Evolutionary conservation across 2,329 filamentous ascomycete genomes (phyloP), one percentile per base, ranked within the genome.

Genomic region (Beauveria varroae): DNA sequence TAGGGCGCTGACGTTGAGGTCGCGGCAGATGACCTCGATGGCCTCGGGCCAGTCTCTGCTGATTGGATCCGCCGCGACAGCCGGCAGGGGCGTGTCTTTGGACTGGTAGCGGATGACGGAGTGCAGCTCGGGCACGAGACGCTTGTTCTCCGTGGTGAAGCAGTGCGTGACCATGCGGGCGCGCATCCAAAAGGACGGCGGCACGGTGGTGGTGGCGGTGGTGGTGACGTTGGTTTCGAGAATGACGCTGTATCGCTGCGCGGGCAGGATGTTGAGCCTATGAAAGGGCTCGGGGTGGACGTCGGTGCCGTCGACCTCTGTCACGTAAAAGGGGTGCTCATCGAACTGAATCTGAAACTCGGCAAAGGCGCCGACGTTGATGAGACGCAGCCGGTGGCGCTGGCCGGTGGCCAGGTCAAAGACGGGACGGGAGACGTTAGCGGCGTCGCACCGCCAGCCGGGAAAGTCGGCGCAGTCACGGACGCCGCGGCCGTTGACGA

Each of bases 261-360:
- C 88, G 1, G 87, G 86, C 8, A 86, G 81, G 24, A 92, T 76
- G 63, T 88, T 86, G 58, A 91, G 73, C 63, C 84, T 81, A 40
- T 82, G 78, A 7, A 86, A 81, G 1, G 82, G 76, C 5, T 76
- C 74, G 0, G 88, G 85, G 62, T 85, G 78, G 1, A 89, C 82
- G 41, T 84, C 82, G 1, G 86, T 84, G 18, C 88, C 88, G 67
- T 91, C 88, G 0, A 89, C 85, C 69, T 91, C 88, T 10, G 88
- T 84, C 51, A 91, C 75, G 40, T 75, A 76, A 70, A 89, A 85
- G 1, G 76, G 70, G 65, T 91, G 88, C 55, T 84, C 82, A 65
- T 91, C 88, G 51, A 91, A 78, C 68, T 84, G 85, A 30, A 91
- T 79, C 68, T 91, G 87, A 64, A 91, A 88, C 68, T 86, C 85